Conservation (phyloP, 768 basidiomycete genomes). For the Amanita phalloides region DNA sequence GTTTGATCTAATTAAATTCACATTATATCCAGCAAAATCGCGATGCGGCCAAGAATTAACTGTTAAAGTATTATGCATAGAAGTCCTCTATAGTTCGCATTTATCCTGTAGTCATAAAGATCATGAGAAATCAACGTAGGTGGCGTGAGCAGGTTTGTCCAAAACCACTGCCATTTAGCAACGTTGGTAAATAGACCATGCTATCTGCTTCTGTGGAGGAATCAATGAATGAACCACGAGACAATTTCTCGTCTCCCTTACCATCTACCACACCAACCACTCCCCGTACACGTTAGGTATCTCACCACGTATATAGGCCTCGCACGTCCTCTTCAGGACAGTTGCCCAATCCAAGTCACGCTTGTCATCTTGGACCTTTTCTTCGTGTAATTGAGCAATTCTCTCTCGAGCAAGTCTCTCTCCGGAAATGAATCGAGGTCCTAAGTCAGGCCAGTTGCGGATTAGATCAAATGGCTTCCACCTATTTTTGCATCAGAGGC, state of each 20-base stretch:
- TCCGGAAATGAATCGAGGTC: slow-evolving; percentile 62
- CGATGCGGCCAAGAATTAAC: not conserved
- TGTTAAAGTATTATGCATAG: not conserved
- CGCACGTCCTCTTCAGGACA: slow-evolving; percentile 92
- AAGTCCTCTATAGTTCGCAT: not conserved
- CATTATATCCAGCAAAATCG: not conserved
- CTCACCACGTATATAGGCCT: slow-evolving; percentile 86
- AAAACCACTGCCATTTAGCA: not conserved
- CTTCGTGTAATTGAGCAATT: slow-evolving; percentile 23
- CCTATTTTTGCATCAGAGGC: slow-evolving; percentile 32
- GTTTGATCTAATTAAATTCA: not conserved
- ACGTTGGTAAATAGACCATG: not conserved
- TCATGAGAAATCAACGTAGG: not conserved
- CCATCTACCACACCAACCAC: slow-evolving; percentile 41
- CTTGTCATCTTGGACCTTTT: slow-evolving; percentile 51
- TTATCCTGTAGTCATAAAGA: not conserved
- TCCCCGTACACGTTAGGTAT: slow-evolving; percentile 95
- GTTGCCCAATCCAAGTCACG: slow-evolving; percentile 88
- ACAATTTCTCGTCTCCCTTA: not conserved
- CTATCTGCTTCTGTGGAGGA: not conserved
- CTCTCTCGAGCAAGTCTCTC: slow-evolving; percentile 56
- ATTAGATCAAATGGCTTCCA: slow-evolving; percentile 92
- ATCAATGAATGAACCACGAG: not conserved
- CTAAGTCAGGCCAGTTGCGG: slow-evolving; percentile 95
- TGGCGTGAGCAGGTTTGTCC: not conserved